Conservation (phyloP, 176 grass and related monocot genomes). For the Ensete ventricosum region DNA sequence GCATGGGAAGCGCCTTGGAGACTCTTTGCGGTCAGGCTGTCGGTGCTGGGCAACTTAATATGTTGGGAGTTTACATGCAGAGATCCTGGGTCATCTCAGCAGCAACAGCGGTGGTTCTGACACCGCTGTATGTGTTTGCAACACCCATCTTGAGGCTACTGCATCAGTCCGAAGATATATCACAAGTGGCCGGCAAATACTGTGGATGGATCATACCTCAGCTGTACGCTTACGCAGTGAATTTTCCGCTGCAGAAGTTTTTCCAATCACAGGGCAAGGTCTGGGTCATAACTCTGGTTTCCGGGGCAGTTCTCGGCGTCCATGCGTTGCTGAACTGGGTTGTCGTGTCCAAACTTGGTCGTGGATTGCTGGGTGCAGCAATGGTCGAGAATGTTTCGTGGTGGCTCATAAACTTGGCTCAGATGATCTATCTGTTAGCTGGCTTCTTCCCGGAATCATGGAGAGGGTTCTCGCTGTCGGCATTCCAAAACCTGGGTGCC, state of each 20-base stretch:
- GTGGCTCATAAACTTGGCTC: constrained; percentile 13
- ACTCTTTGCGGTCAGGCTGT: constrained; percentile 17
- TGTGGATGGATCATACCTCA: constrained; percentile 7
- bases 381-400: constrained; percentile 15
- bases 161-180: not conserved
- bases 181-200: constrained; percentile 8
- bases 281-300: not conserved
- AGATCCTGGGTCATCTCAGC: constrained; percentile 10
- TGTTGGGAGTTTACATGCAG: constrained; percentile 16
- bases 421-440: constrained; percentile 9
- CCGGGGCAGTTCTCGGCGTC: constrained; percentile 1
- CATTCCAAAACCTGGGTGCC: constrained; percentile 11
- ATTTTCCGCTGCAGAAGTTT: constrained; percentile 17
- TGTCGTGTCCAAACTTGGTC: not conserved
- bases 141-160: constrained; percentile 9
- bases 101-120: not conserved
- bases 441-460: constrained; percentile 16
- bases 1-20: constrained; percentile 32
- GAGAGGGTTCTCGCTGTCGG: constrained; percentile 9
- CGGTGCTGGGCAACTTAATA: constrained; percentile 7
- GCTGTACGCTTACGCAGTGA: constrained; percentile 10
- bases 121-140: not conserved
- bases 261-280: constrained; percentile 24
- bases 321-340: constrained; percentile 16
- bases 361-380: constrained; percentile 6